Conservation (phyloP, 2,329 filamentous ascomycete genomes). For the Xylariaceae sp. region DNA sequence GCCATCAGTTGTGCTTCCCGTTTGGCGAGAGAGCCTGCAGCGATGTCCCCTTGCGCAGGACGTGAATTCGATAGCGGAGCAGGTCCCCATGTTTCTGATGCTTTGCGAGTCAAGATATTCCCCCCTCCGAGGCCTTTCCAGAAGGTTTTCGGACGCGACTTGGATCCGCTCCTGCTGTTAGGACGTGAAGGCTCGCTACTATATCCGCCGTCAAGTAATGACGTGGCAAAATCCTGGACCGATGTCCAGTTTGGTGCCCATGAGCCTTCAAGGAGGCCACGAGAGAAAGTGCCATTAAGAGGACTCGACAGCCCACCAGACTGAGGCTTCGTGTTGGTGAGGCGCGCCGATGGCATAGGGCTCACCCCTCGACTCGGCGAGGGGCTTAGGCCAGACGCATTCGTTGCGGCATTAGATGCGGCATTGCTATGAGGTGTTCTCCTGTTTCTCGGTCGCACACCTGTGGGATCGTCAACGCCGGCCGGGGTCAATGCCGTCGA, state of each 20-base stretch:
- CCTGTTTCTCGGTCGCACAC: slow-evolving; percentile 59
- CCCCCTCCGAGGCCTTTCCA: slow-evolving; percentile 40
- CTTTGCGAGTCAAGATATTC: slow-evolving; percentile 33
- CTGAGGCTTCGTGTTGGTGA: slow-evolving; percentile 39
- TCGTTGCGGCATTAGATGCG: slow-evolving; percentile 33
- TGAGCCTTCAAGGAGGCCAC: slow-evolving; percentile 56
- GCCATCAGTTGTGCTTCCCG: slow-evolving; percentile 62
- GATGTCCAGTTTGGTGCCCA: slow-evolving; percentile 63
- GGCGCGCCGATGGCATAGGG: slow-evolving; percentile 55
- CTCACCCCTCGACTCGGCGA: slow-evolving; percentile 53
- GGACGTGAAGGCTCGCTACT: slow-evolving; percentile 44
- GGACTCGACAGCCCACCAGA: slow-evolving; percentile 39
- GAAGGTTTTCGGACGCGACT: slow-evolving; percentile 40
- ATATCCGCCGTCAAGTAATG: slow-evolving; percentile 47
- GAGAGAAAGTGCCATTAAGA: slow-evolving; percentile 43
- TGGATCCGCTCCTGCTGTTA: slow-evolving; percentile 40
- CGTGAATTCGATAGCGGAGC: slow-evolving; percentile 49
- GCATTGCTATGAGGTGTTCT: slow-evolving; percentile 46
- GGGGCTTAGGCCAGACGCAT: slow-evolving; percentile 46
- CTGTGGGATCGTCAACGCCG: slow-evolving; percentile 50
- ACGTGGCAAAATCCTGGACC: slow-evolving; percentile 61
- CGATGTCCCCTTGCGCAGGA: slow-evolving; percentile 56
- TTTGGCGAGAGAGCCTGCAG: slow-evolving; percentile 59
- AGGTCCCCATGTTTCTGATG: slow-evolving; percentile 57
- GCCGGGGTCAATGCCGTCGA: slow-evolving; percentile 54